These are phyloP conservation scores for Acarospora socialis DNA, from an alignment of 2,329 filamentous ascomycete species.

Conservation along the genomic window DNA sequence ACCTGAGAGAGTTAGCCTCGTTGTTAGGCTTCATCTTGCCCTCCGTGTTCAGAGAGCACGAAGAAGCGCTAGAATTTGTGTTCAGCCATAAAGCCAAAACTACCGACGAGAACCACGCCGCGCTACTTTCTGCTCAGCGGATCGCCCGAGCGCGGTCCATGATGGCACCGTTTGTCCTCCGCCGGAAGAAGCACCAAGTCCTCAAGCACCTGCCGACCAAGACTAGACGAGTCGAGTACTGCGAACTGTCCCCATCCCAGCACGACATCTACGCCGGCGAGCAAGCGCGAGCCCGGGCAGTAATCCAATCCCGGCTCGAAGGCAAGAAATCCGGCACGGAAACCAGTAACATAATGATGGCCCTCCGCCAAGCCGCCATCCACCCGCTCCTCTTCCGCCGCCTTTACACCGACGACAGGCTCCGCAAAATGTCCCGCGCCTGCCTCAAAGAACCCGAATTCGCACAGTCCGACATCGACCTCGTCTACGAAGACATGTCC, in stretches of 20 bases:
- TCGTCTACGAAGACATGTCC: constrained; percentile 40
- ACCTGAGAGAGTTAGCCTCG: constrained; percentile 79
- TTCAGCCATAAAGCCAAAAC: constrained; percentile 88
- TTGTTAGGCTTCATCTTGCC: constrained; percentile 93
- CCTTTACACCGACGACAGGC: constrained; percentile 59
- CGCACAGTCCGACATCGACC: constrained; percentile 33
- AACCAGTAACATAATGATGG: constrained; percentile 63
- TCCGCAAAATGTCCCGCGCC: constrained; percentile 63
- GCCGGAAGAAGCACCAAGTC: constrained; percentile 86
- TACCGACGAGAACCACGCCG: constrained; percentile 56
- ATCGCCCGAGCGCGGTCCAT: constrained; percentile 80
- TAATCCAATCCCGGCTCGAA: constrained; percentile 43
- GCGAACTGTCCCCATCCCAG: constrained; percentile 62
- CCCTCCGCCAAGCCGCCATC: constrained; percentile 80
- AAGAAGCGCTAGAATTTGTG: constrained; percentile 67
- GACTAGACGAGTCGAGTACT: constrained; percentile 62
- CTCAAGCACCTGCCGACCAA: constrained; percentile 71
- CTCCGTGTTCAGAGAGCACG: constrained; percentile 59
- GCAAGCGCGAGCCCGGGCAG: constrained; percentile 46
- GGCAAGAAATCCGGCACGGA: constrained; percentile 35
- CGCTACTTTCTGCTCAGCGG: constrained; percentile 72
- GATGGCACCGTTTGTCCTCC: constrained; percentile 86
- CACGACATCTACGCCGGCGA: constrained; percentile 57
- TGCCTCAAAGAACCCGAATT: constrained; percentile 55
- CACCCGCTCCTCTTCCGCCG: constrained; percentile 79